Evolutionary conservation across 2,329 filamentous ascomycete genomes (phyloP), one percentile per base, ranked within the genome.

Genomic region (Sordariomycetes sp.): DNA sequence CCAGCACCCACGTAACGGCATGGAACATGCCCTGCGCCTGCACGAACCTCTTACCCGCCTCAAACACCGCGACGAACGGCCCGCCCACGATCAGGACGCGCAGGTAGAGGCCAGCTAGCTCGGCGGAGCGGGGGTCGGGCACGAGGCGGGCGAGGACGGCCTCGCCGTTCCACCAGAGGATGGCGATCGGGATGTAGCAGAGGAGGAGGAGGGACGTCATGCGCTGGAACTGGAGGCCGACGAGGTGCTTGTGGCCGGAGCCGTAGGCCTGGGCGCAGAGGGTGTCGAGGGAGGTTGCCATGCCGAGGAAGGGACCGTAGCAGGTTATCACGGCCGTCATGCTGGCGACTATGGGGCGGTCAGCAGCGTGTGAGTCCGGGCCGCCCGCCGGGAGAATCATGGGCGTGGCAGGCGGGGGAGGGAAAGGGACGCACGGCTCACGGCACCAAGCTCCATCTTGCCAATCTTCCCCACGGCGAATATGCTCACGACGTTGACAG

Each of bases 191-290:
- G 20, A 90, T 76, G 1, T 83, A 86, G 61, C 90, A 78, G 2
- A 77, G 68, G 74, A 86, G 85, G 2, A 94, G 77, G 66, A 94
- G 91, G 66, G 77, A 86, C 1, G 88, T 75, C 88, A 92, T 92
- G 58, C 88, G 79, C 70, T 94, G 87, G 61, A 89, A 78, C 64
- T 94, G 89, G 57, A 94, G 69, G 1, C 89, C 89, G 12, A 97
- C 92, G 5, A 97, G 80, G 63, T 91, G 87, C 67, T 87, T 95
- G 67, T 87, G 87, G 0, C 92, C 92, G 0, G 89, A 95, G 2
- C 94, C 92, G 67, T 95, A 97, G 0, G 94, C 92, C 70, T 97
- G 92, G 0, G 92, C 83, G 68, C 92, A 96, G 2, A 97, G 82
- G 0, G 92, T 97, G 70, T 97, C 92, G 42, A 97, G 76, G 61